phyloP scores from a whole-genome alignment of 805 yeast genomes.

The Saturnispora serradocipensis region DNA sequence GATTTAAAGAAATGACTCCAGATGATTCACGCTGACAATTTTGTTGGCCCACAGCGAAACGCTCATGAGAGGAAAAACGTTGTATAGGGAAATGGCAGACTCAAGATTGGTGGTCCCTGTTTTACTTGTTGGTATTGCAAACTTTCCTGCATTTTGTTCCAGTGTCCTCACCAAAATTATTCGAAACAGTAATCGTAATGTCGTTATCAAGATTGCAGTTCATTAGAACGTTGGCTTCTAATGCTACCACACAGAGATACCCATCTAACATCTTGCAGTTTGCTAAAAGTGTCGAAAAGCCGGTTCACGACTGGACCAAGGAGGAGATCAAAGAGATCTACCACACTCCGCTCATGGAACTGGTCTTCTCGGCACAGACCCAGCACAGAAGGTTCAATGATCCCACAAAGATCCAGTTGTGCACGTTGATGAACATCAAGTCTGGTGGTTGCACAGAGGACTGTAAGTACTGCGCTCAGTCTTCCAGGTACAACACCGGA shows the following conservation, averaged over 20 bases:
- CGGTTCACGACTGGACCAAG: constrained; percentile 45
- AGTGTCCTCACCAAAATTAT: neutral
- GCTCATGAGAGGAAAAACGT: neutral
- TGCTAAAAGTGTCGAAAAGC: constrained; percentile 11
- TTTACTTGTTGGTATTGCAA: neutral
- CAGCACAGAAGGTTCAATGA: constrained; percentile 63
- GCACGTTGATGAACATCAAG: constrained; percentile 67
- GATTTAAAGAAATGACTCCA: constrained; percentile 1
- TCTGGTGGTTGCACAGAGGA: constrained; percentile 80
- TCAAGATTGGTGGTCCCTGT: neutral
- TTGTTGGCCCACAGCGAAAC: constrained; percentile 1
- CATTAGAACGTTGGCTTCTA: constrained; percentile 4
- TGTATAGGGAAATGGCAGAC: neutral
- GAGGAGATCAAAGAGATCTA: constrained; percentile 53
- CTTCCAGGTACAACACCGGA: constrained; percentile 60
- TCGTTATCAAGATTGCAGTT: neutral
- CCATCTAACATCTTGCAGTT: neutral
- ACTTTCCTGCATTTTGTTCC: neutral
- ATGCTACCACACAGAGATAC: neutral
- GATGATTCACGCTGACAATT: constrained; percentile 3
- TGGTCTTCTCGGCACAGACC: constrained; percentile 49
- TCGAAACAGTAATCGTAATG: neutral
- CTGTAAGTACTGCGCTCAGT: constrained; percentile 75
- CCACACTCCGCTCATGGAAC: constrained; percentile 54
- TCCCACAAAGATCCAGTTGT: constrained; percentile 61